phyloP scores from a whole-genome alignment of 805 yeast species.

The Ogataea zsoltii region DNA sequence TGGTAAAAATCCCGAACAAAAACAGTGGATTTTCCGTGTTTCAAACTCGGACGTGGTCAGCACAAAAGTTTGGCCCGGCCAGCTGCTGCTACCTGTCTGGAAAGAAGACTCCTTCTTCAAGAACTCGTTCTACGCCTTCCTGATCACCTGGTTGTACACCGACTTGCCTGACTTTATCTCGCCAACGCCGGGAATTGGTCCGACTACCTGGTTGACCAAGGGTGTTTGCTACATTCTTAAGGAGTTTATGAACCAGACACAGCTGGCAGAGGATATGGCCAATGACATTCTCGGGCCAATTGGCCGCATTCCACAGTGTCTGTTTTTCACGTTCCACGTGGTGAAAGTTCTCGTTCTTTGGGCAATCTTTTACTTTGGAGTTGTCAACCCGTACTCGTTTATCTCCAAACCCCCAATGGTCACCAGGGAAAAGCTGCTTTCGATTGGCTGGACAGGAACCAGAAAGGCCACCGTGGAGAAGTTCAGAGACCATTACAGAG shows the following conservation, averaged over 20 bases:
- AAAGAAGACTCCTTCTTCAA: slow-evolving; percentile 43
- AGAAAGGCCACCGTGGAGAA: slow-evolving; percentile 69
- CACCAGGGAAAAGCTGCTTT: slow-evolving; percentile 55
- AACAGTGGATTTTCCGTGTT: slow-evolving; percentile 45
- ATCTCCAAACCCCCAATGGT: slow-evolving; percentile 38
- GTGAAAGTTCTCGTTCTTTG: slow-evolving; percentile 60
- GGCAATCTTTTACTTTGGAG: slow-evolving; percentile 62
- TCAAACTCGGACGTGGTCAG: slow-evolving; percentile 52
- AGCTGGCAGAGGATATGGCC: slow-evolving; percentile 47
- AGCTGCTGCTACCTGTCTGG: slow-evolving; percentile 79
- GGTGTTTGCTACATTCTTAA: slow-evolving; percentile 29
- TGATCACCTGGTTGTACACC: slow-evolving; percentile 80
- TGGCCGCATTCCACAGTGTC: slow-evolving; percentile 51
- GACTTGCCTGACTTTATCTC: slow-evolving; percentile 87
- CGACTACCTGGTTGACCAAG: slow-evolving; percentile 59
- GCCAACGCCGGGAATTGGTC: slow-evolving; percentile 90
- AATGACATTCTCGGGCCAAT: slow-evolving; percentile 48
- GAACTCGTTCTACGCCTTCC: slow-evolving; percentile 38
- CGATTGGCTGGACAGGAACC: slow-evolving; percentile 94
- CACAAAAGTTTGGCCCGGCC: slow-evolving; percentile 84
- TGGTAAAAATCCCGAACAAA: slow-evolving; percentile 54
- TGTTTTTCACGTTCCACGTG: slow-evolving; percentile 73
- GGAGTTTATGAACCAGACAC: slow-evolving; percentile 38
- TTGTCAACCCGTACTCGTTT: slow-evolving; percentile 71
- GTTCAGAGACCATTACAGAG: slow-evolving; percentile 70